A percentile compares a stretch with the other conserved stretches of the same genome.
phyloP scores from a whole-genome alignment of 2,329 filamentous ascomycete species.

The Pseudogymnoascus sp. region DNA sequence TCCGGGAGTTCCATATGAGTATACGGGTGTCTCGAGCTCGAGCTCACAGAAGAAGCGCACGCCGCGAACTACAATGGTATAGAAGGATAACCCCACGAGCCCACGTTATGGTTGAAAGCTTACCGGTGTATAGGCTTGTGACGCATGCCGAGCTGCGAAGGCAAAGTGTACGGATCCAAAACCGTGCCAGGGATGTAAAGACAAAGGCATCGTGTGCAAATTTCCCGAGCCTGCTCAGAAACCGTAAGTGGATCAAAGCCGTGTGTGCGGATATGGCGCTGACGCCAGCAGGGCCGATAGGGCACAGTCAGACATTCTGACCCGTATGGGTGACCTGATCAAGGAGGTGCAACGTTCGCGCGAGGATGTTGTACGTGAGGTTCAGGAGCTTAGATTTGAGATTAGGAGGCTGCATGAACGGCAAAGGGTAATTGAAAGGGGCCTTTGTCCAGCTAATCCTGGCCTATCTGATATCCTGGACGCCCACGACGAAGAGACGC shows the following conservation, averaged over 20 bases:
- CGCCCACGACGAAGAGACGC: background rate
- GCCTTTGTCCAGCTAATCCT: background rate
- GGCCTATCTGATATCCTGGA: background rate
- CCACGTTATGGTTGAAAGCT: background rate
- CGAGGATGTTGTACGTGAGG: background rate
- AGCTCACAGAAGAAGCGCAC: conserved; percentile 14
- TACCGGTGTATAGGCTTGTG: conserved; percentile 60
- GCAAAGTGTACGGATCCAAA: conserved; percentile 86
- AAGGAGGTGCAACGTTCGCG: conserved; percentile 15
- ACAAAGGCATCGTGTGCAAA: conserved; percentile 74
- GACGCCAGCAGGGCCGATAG: conserved; percentile 36
- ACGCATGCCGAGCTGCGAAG: conserved; percentile 78
- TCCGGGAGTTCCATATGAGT: background rate
- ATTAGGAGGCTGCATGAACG: background rate
- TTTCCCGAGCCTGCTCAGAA: conserved; percentile 88
- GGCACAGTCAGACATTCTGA: conserved; percentile 50
- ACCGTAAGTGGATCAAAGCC: conserved; percentile 57
- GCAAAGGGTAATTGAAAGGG: background rate
- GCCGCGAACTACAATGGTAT: conserved; percentile 33
- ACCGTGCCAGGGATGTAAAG: conserved; percentile 78
- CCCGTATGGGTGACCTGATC: conserved; percentile 28
- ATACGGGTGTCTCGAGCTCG: conserved; percentile 8
- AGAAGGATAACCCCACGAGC: conserved; percentile 24
- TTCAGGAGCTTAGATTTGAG: background rate
- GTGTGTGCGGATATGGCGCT: background rate